These are phyloP conservation scores for Anacardium occidentale DNA, from an alignment of 345 rosid genomes.

Conservation along the genomic window DNA sequence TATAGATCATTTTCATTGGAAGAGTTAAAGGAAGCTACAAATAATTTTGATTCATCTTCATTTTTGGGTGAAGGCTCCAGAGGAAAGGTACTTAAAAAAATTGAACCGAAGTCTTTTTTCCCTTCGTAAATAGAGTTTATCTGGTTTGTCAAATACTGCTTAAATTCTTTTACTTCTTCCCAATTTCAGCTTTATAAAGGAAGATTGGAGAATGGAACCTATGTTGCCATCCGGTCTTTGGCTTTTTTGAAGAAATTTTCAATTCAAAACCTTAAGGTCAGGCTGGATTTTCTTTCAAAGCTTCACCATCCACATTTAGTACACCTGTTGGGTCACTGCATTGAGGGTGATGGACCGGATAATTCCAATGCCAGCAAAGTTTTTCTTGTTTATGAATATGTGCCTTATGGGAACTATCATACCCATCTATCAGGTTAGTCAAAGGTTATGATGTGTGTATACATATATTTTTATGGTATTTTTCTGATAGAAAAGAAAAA, in stretches of 20 bases:
- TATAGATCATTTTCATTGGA: slow-evolving; percentile 59
- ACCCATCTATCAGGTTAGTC: slow-evolving; percentile 72
- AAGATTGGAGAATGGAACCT: slow-evolving; percentile 71
- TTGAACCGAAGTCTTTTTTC: not conserved
- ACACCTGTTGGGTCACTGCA: slow-evolving; percentile 80
- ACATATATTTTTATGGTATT: not conserved
- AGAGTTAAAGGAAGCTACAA: slow-evolving; percentile 85
- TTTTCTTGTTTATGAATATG: slow-evolving; percentile 77
- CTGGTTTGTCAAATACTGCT: not conserved
- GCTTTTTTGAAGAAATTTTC: slow-evolving; percentile 61
- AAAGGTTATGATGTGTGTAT: slow-evolving; percentile 5
- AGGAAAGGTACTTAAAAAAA: slow-evolving; percentile 64
- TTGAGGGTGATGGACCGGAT: slow-evolving; percentile 45
- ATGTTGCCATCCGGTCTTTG: slow-evolving; percentile 62
- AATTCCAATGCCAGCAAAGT: slow-evolving; percentile 47
- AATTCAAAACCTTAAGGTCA: slow-evolving; percentile 63
- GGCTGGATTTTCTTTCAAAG: slow-evolving; percentile 75
- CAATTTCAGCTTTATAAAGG: slow-evolving; percentile 77
- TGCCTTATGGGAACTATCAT: slow-evolving; percentile 65
- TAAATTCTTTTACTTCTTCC: slow-evolving; percentile 16
- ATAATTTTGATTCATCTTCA: slow-evolving; percentile 57
- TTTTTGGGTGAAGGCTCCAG: slow-evolving; percentile 75
- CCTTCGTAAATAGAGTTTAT: not conserved
- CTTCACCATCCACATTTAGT: slow-evolving; percentile 94
- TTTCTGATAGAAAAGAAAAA: no score